Conservation (phyloP, 2,329 filamentous ascomycete genomes). For the Chrysoporthe austroafricana region DNA sequence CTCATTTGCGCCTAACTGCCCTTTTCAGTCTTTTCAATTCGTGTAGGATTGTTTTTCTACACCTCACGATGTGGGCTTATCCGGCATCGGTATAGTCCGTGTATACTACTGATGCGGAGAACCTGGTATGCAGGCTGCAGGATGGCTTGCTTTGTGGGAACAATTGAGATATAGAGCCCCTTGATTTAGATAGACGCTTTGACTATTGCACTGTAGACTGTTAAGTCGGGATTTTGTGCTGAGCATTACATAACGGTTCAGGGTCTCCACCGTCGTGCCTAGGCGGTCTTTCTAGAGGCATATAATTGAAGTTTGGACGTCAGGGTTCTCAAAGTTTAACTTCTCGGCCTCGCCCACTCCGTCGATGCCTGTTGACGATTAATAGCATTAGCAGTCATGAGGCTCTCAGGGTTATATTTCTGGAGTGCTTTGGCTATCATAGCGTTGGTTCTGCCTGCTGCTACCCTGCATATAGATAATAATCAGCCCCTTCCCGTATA, state of each 20-base stretch:
- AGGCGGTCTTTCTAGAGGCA: background rate
- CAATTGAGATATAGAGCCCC: slow-evolving; percentile 11
- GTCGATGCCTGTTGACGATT: background rate
- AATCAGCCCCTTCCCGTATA: slow-evolving; percentile 21
- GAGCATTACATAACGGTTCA: background rate
- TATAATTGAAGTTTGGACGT: background rate
- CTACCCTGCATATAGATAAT: slow-evolving; percentile 16
- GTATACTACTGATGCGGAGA: slow-evolving; percentile 22
- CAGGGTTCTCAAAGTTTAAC: background rate
- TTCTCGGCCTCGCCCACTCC: background rate
- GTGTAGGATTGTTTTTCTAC: slow-evolving; percentile 28
- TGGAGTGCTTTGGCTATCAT: slow-evolving; percentile 8
- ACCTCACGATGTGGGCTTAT: slow-evolving; percentile 13
- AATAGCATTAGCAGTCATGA: slow-evolving; percentile 14
- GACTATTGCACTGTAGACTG: background rate
- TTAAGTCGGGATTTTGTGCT: background rate
- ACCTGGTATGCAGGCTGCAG: slow-evolving; percentile 15
- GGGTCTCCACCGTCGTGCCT: background rate
- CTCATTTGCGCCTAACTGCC: background rate
- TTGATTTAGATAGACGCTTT: background rate
- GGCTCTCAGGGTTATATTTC: background rate
- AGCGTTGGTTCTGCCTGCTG: slow-evolving; percentile 3
- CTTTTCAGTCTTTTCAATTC: slow-evolving; percentile 15
- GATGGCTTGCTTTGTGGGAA: slow-evolving; percentile 9
- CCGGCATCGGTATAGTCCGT: slow-evolving; percentile 15